Evolutionary conservation across 1,139 yeast species (phyloP), one percentile per base, ranked within the genome.

Genomic region (Debaryomyces nepalensis): DNA sequence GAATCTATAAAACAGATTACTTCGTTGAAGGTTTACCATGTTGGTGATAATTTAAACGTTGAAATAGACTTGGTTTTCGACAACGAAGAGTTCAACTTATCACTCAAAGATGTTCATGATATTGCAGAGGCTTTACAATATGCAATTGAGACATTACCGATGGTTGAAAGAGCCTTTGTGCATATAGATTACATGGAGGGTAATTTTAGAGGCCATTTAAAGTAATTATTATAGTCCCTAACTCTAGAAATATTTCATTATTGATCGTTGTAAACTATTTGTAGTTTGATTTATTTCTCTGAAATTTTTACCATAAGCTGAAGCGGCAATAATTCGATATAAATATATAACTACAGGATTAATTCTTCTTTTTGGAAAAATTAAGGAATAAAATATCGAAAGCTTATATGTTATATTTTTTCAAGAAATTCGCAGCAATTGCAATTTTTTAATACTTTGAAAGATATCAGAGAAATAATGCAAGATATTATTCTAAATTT

Each of bases 121-220:
- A 73, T 86, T 32, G 95, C 90, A 4, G 95, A 87, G 59, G 84
- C 91, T 0, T 65, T 87, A 36, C 95, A 87, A 61, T 87, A 86
- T 56, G 87, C 95, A 1, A 72, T 87, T 31, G 95, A 87, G 53
- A 81, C 90, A 0, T 66, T 87, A 42, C 90, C 93, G 0, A 78
- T 73, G 62, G 90, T 87, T 2, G 93, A 86, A 58, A 70, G 95
- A 41, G 90, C 93, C 2, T 87, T 82, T 69, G 95, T 86, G 9
- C 95, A 87, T 58, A 74, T 87, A 30, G 95, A 87, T 54, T 86
- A 86, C 52, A 74, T 74, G 73, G 79, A 71, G 43, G 77, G 78
- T 7, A 78, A 78, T 49, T 77, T 58, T 58, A 62, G 66, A 44
- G 83, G 83, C 1, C 83, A 78, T 52, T 55, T 77, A 40, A 64